Base-by-base conservation (phyloP, 1,139 yeast species). In the Eremothecium gossypii region DNA sequence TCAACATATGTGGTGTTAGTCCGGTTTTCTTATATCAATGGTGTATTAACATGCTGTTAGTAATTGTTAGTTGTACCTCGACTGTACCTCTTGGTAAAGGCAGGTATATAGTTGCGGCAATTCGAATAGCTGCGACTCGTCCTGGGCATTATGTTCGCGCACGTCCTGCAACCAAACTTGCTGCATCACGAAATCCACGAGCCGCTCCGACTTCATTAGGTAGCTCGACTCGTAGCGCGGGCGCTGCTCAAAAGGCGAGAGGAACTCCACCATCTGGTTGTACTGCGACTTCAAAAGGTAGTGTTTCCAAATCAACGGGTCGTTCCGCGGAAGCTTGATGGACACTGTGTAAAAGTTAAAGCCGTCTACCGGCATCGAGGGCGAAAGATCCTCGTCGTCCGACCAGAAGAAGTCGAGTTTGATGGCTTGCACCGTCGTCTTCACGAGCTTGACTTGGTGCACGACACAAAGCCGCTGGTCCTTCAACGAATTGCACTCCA, bases 221-320 rank as follows among this genome's bases (percentile, higher is more conserved):
- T 34, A 34, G 37, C 37, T 34, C 27, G 37, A 34, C 11, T 34
- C 37, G 27, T 34, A 34, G n/a, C 37, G 37, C 9, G 37, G 37
- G 11, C 14, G 29, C 14, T 34, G 20, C 29, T 34, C 37, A 23
- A n/a, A 23, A 3, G 37, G 37, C 27, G 37, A 34, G 5, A 34
- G 14, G 8, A 34, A 34, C 11, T 14, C 37, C 11, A 34, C 37
- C 37, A 34, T 34, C 14, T 34, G 37, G 29, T 34, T 34, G 30
- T 41, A 41, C 13, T 39, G 33, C 10, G 35, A 27, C 14, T 41
- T 33, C 8, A 39, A 26, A 8, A 41, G 26, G 26, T 27, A 41
- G 34, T 41, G 44, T 23, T 41, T 27, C 44, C 44, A 41, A n/a
- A 36, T 37, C 10, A 27, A 17, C 7, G 44, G 44, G 9, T 41